Evolutionary conservation across 2,329 filamentous ascomycete genomes (phyloP), one percentile per base, ranked within the genome.

Genomic region (Eurotiales sp.): DNA sequence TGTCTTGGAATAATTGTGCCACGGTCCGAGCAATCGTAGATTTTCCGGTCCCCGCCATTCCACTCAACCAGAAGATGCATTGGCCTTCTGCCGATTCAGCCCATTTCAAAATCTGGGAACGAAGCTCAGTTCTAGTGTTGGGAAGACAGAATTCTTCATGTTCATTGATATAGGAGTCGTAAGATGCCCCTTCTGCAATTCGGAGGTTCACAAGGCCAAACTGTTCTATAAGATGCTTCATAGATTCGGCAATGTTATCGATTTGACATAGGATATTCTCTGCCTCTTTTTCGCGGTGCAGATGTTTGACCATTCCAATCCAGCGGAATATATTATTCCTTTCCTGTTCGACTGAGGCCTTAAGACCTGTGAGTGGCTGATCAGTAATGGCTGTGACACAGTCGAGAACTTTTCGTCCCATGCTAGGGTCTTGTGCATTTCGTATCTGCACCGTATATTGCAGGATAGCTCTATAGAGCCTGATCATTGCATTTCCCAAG

Each of bases 391-490:
- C 50, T n/a, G 48, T 54, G 22, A 59, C 25, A 50, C 54, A 52
- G 1, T 53, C 32, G 41, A 57, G 15, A 1, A 59, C 34, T 19
- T 48, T 27, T n/a, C 11, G 53, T 48, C 46, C 47, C 22, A 27
- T 17, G 6, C 19, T 17, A 14, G 6, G n/a, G 4, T 39, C 4
- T 17, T 39, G 8, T 4, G 19, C 6, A 8, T 14, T 41, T 3
- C 30, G 39, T 21, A 58, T 37, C 36, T 55, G 36, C 8, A 51
- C 50, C 4, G 46, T 21, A 14, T 58, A 58, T 11, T 27, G 37
- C 8, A 59, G 30, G 15, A 60, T 56, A 10, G 52, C 54, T 29
- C 15, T 34, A 29, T 58, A 60, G 8, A 58, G 29, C 32, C 25
- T 27, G 19, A 56, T 32, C 4, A 55, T 42, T 14, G 36, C 27